Evolutionary conservation across 257 asterid species (phyloP).

Genomic region (Paraleonurus japonicus): DNA sequence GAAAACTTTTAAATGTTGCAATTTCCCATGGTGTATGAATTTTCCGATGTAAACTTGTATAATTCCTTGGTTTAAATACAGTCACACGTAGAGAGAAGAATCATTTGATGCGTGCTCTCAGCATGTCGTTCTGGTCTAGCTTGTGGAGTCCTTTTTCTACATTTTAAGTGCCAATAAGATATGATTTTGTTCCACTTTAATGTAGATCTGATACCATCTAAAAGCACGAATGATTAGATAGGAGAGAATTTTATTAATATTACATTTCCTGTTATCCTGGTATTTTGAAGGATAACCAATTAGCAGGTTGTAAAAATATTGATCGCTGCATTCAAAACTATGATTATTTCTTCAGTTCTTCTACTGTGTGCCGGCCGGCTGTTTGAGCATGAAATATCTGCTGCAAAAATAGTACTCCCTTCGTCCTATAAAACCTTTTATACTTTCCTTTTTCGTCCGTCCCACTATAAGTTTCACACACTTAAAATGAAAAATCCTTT

Average conservation of each 20-base stretch:
- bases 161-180: neutral
- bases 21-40: neutral
- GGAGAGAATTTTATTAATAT: neutral
- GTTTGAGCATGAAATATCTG: neutral
- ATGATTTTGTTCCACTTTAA: constrained; percentile 1
- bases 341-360: constrained; percentile 11
- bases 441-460: no score
- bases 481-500: no score
- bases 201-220: constrained; percentile 5
- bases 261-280: neutral
- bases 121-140: neutral
- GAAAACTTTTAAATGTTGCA: constrained; percentile 4
- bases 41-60: constrained; percentile 4
- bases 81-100: neutral
- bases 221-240: neutral
- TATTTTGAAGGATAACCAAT: constrained; percentile 21
- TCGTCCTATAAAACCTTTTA: no score
- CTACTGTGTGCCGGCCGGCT: constrained; percentile 2
- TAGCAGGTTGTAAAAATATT: neutral
- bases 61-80: neutral
- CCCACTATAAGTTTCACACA: no score
- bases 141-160: neutral
- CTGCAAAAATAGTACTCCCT: no score
- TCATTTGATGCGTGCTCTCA: neutral
- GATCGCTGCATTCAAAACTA: neutral